Evolutionary conservation across 192 early-diverging fungal species (phyloP), one percentile per base, ranked within the genome.

Genomic region (Coemansia sp.): DNA sequence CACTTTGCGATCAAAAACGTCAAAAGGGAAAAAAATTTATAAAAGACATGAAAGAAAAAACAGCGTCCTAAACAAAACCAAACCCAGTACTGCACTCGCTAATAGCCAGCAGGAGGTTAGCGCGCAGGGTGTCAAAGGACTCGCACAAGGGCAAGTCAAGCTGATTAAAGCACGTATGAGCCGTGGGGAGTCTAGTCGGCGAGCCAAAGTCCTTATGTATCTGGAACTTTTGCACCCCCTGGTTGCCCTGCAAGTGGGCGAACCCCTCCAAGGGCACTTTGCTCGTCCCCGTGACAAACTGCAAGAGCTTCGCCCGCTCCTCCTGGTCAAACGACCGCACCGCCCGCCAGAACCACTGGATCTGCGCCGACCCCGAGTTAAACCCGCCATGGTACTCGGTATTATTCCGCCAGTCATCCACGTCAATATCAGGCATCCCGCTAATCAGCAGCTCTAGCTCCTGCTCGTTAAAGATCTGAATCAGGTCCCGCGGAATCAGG

Each of bases 141-240:
- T 93, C 93, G 64, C 96, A 99, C 62, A 89, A 83, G 25, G 97
- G 97, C 53, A 99, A 70, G 73, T 99, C 97, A 28, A 99, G 79
- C 86, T 99, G 97, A 75, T 99, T 99, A 82, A 99, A 99, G 76
- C 97, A 99, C 47, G 97, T 99, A 75, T 99, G 97, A 12, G 97
- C 97, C 16, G 92, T 93, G 14, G 97, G 97, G 26, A 99, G 83
- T n/a, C 97, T 86, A 36, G 88, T 84, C 6, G 89, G 85, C 5
- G 89, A 90, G 12, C 88, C 76, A 86, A 93, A 96, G 79, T 96
- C 95, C 80, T 94, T 96, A 84, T 97, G 95, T 70, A 99, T 96
- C 83, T 97, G 95, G 88, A 99, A 99, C 85, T 96, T 96, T 76
- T 97, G 95, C 16, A 96, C 85, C 34, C 97, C 95, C 64, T 88